Evolutionary conservation across 2,329 filamentous ascomycete genomes (phyloP), one percentile per base, ranked within the genome.

Genomic region (Calonectria pteridis): DNA sequence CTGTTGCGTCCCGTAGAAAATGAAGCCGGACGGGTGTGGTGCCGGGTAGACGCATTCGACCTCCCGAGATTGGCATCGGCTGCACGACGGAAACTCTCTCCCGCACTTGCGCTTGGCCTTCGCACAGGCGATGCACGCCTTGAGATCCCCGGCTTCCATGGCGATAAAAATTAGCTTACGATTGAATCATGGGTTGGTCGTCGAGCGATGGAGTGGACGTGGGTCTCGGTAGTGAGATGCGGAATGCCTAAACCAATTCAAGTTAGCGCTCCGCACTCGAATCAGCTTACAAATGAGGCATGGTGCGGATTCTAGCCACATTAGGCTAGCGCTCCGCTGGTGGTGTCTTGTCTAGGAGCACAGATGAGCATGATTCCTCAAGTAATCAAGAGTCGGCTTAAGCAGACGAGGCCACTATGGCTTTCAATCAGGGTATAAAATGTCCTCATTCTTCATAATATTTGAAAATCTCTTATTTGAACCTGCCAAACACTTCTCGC

Each of bases 71-170:
- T 66, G 59, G 23, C 69, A 71, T 18, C 69, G 62, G 18, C 13
- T 20, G 51, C 69, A 71, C 10, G 62, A 26, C 13, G 77, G 77
- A 10, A 73, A 66, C 31, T 76, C 70, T n/a, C 70, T 77, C 2
- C 68, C 75, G 29, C 77, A 79, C 29, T 75, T 79, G 10, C 77
- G 67, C 35, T 79, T 79, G 1, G 77, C 67, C 2, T 26, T 71
- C 6, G 73, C 73, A 50, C 77, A 79, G 4, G 74, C 49, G 33
- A 58, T 67, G 26, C 76, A 77, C 2, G 73, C 71, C 14, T 59
- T 71, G 20, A 71, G n/a, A 18, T 67, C 69, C 20, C 29, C n/a
- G 23, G 29, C 11, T 26, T 63, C 43, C 67, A 69, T 55, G 2
- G 31, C 26, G 40, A 49, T 1, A 49, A 40, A n/a, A 0, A 4